Evolutionary conservation across 768 basidiomycete genomes (phyloP), one percentile per base, ranked within the genome.

Genomic region (Termitomyces sp.): DNA sequence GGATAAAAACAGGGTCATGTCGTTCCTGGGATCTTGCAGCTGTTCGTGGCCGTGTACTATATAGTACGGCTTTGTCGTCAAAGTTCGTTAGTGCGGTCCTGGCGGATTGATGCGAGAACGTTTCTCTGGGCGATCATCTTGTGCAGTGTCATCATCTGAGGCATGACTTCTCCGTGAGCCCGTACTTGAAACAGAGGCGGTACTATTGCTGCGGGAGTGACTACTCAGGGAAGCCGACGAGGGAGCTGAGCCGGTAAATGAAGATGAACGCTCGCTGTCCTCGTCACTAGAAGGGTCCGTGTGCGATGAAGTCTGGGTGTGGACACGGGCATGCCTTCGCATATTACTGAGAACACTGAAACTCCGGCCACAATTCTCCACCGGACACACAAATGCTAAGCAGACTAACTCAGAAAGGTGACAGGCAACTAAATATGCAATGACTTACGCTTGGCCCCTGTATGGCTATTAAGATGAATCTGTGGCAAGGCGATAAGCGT

Each of bases 281-380:
- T 84, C 84, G 56, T 81, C 82, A 61, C 76, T 78, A 20, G 75
- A 77, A 22, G 70, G 66, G 55, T 81, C 82, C 58, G 73, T 73
- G 52, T 75, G 70, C 39, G 61, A 57, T 56, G 61, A 61, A 42
- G 52, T 66, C 40, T 73, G 70, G 32, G 74, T 77, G 69, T 92
- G 91, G 13, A 89, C 87, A 58, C 91, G 86, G 61, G 90, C 86
- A 72, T 93, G 91, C 60, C 91, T 81, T 63, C 91, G 88, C 91
- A 93, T 93, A 77, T 93, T 93, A 73, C 90, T 92, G 69, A 92
- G 84, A 54, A 92, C 91, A 69, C 90, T 91, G 74, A 93, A 93
- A 70, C 87, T 86, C 48, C 91, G 87, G 7, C 88, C 88, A 74
- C 91, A 93, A 61, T 83, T 84, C 64, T 87, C 84, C 56, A 85